Evolutionary conservation across 225 moss, liverwort and hornwort species (phyloP), one percentile per base, ranked within the genome.

Genomic region (Sphagnum contortum): DNA sequence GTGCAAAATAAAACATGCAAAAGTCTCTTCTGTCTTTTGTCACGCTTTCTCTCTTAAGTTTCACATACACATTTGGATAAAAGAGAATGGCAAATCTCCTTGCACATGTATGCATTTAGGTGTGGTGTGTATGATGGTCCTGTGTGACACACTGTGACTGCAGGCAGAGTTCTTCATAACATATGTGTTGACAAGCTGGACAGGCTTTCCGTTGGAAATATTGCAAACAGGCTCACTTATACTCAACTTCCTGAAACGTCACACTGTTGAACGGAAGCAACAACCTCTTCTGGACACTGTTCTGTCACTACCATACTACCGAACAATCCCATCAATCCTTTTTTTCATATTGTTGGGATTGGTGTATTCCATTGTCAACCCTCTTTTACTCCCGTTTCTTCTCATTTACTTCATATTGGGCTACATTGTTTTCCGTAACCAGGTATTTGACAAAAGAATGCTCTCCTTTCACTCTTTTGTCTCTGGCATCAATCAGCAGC

Each of bases 81-180:
- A 29, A 29, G 29, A 29, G 29, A 29, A 29, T 29, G 29, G 29
- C 29, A 29, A 29, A 29, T 29, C 29, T 29, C 29, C 29, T 29
- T 29, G 29, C 29, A 29, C 29, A 29, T 29, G 29, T 29, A 29
- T 29, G 29, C 29, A 29, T 29, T 29, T 52, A 9, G 52, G 52
- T 52, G 2, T 9, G 9, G 52, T 6, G 52, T 52, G 7, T 6
- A 52, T 52, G 52, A 9, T 9, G 52, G 52, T 9, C 52, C 52
- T 52, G 7, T 52, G 52, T 5, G 52, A 5, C 52, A 52, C 51
- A 5, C 52, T 52, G 7, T 52, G 6, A 5, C n/a, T 69, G 76
- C 81, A 88, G 91, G 94, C 94, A 49, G 80, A 87, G 48, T 94
- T 94, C 62, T 94, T 91, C 76, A 94, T 94, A 74, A 87, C 94